Conservation (phyloP, 2,329 filamentous ascomycete species). For the Cladosporium oxysporum region DNA sequence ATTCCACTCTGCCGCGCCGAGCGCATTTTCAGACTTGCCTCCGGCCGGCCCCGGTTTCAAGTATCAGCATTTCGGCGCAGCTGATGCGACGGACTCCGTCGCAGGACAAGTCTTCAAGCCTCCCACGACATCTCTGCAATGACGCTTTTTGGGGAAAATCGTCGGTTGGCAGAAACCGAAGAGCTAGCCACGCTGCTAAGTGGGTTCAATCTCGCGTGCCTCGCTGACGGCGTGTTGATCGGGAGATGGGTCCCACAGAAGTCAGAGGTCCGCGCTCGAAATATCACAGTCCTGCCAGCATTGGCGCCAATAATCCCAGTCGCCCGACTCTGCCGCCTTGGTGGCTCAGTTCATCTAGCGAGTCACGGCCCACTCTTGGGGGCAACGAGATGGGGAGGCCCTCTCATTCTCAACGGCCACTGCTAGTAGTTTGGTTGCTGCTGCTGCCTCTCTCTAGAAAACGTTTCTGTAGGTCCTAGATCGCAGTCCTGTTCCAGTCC, state of each 20-base stretch:
- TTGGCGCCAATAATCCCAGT: constrained; percentile 13
- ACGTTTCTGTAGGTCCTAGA: constrained; percentile 17
- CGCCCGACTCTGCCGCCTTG: constrained; percentile 12
- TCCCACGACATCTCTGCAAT: neutral
- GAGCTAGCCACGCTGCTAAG: neutral
- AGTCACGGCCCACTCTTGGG: constrained; percentile 17
- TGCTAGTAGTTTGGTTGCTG: neutral
- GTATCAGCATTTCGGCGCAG: neutral
- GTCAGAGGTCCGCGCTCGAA: constrained; percentile 15
- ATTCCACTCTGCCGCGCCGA: neutral
- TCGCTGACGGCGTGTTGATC: constrained; percentile 2
- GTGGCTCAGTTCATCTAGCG: constrained; percentile 13
- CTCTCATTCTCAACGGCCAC: constrained; percentile 16
- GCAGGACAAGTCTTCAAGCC: neutral
- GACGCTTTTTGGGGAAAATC: neutral
- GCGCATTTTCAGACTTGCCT: neutral
- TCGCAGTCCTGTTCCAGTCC: constrained; percentile 13
- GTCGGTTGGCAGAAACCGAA: constrained; percentile 5
- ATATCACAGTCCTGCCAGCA: neutral
- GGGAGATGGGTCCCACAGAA: constrained; percentile 14
- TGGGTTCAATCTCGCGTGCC: constrained; percentile 7
- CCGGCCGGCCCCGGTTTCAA: neutral
- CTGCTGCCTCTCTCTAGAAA: constrained; percentile 7
- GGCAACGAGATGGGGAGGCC: neutral
- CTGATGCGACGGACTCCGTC: neutral